Conservation (phyloP, 2,329 filamentous ascomycete species). For the Aspergillus sojae region DNA sequence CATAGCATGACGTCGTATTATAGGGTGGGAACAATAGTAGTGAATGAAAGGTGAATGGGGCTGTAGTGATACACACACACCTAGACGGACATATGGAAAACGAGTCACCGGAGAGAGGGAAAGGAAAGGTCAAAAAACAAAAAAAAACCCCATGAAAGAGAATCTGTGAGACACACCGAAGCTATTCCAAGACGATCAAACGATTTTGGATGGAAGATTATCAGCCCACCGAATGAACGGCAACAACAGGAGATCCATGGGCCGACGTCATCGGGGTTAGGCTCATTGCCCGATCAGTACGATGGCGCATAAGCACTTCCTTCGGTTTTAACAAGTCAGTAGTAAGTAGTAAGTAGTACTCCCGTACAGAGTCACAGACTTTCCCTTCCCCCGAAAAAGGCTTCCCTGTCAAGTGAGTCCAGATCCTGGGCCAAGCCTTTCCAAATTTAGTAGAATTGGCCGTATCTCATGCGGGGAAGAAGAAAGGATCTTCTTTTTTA, state of each 20-base stretch:
- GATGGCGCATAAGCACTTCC: neutral
- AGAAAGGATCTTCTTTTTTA: neutral
- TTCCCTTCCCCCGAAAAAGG: conserved; percentile 1
- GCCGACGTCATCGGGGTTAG: neutral
- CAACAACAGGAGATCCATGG: neutral
- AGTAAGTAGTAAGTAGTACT: too few relatives aligned
- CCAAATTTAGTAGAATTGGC: neutral
- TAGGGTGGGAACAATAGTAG: neutral
- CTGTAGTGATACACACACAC: neutral
- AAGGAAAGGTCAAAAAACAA: neutral
- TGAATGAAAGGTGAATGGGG: neutral
- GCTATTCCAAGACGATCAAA: conserved; percentile 1
- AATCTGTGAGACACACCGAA: neutral
- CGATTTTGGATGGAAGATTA: neutral
- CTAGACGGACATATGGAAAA: neutral
- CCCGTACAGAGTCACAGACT: neutral
- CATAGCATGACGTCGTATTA: neutral
- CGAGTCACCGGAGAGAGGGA: neutral
- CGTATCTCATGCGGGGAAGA: neutral
- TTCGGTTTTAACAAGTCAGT: too few relatives aligned
- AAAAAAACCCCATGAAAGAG: too few relatives aligned
- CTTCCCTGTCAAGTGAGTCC: neutral
- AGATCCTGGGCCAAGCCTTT: neutral
- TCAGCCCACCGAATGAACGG: neutral
- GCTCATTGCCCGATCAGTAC: neutral